A percentile compares a stretch with the other conserved stretches of the same genome.
Evolutionary conservation across 352 stramenopile species (phyloP).

Genomic region (Phytophthora citrophthora): DNA sequence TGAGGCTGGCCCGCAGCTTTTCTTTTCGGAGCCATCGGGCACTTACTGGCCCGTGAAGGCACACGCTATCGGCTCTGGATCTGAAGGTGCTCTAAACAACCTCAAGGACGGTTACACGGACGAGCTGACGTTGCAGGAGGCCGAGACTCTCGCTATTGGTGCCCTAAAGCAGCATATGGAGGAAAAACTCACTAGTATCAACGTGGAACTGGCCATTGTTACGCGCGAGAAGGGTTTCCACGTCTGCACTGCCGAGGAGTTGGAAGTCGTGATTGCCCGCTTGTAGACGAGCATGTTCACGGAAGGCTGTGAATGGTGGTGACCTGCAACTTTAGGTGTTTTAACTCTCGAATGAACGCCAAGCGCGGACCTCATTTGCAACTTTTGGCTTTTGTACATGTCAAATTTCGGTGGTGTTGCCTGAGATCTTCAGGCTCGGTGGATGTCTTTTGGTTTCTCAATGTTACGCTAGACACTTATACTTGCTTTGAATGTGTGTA

Average conservation of each 20-base stretch:
- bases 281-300: constrained; percentile 56
- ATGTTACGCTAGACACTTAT: no score
- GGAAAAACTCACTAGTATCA: constrained; percentile 98
- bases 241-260: constrained; percentile 92
- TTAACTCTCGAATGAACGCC: constrained; percentile 29
- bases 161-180: constrained; percentile 99
- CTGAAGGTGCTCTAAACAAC: constrained; percentile 97
- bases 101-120: constrained; percentile 98
- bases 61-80: constrained; percentile 98
- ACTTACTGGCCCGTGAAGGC: constrained; percentile 99
- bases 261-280: constrained; percentile 91
- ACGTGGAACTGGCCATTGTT: constrained; percentile 98
- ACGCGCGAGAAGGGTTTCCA: constrained; percentile 96
- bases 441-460: no score
- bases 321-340: neutral
- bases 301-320: constrained; percentile 3
- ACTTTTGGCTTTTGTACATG: constrained; percentile 10
- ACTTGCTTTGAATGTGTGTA: no score
- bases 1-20: constrained; percentile 93
- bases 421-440: no score
- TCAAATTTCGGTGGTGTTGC: constrained; percentile 4
- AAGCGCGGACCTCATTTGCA: constrained; percentile 25
- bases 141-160: constrained; percentile 95
- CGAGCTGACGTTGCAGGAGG: constrained; percentile 96
- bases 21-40: constrained; percentile 98